Evolutionary conservation across 2,329 filamentous ascomycete genomes (phyloP).

Genomic region (Macrophomina pseudophaseolina): DNA sequence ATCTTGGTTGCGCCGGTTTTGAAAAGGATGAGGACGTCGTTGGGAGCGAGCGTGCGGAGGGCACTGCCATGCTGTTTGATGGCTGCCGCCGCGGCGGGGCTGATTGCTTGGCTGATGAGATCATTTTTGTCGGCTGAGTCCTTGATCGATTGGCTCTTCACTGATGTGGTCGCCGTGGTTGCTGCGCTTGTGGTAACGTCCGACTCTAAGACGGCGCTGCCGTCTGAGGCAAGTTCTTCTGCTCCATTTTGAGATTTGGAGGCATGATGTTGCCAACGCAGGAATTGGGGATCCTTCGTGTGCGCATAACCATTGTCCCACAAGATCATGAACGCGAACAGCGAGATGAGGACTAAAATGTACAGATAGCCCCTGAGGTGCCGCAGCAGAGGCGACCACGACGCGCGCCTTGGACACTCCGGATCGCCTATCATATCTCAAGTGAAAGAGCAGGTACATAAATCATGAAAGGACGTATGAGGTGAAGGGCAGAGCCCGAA

Average conservation of each 20-base stretch:
- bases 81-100: background rate
- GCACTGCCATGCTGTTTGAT: background rate
- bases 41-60: background rate
- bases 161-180: background rate
- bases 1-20: conserved; percentile 14
- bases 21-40: conserved; percentile 8
- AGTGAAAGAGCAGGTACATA: background rate
- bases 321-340: background rate
- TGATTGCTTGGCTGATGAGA: background rate
- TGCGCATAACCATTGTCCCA: background rate
- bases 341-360: background rate
- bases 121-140: background rate
- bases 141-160: background rate
- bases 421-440: background rate
- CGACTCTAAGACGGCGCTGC: no score
- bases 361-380: background rate
- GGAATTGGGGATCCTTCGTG: no score
- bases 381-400: background rate
- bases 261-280: no score
- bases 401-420: background rate
- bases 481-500: no score
- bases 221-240: no score
- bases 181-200: background rate
- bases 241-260: no score
- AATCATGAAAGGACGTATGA: no score